Evolutionary conservation across 2,329 filamentous ascomycete genomes (phyloP), one percentile per base, ranked within the genome.

Genomic region (Fusarium tuaranense): DNA sequence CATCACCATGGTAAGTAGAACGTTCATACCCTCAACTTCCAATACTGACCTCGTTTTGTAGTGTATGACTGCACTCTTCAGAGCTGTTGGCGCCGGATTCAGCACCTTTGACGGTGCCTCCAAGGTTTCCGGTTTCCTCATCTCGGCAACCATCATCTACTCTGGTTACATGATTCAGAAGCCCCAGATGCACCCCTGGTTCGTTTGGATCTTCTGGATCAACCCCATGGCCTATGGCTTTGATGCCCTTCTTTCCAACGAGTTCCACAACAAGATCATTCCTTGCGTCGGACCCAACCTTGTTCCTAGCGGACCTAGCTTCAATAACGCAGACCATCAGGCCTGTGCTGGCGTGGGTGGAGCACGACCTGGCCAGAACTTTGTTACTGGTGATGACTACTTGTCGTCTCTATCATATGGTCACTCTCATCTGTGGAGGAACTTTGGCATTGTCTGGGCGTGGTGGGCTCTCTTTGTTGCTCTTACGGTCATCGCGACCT

Each of bases 151-250:
- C 12, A 82, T 92, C 63, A 87, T 92, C 46, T 93, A 93, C 79
- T 90, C 87, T 5, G 91, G 91, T 16, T 93, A 91, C 79, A 85
- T 92, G 78, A 92, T 92, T 67, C 86, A 86, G 6, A 89, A 90
- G 27, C 86, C 86, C 25, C 84, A 89, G 69, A 92, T 92, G 90
- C 88, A 90, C 46, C 87, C 88, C 0, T 92, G 90, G 89, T 88
- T 92, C 27, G 82, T 85, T 4, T 92, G 91, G 91, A 79, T 92
- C 4, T 91, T 87, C 70, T 92, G 90, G 88, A 87, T 92, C 25
- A 87, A 93, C 72, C 92, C 92, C 0, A 83, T 95, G 4, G 89
- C 92, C 0, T 94, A 94, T 68, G 91, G 87, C 0, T 95, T 94
- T 67, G 91, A 94, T 73, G 88, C 88, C 0, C 81, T 95, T 0